Conservation (phyloP, 176 grass and related monocot genomes). For the Musa schizocarpa region DNA sequence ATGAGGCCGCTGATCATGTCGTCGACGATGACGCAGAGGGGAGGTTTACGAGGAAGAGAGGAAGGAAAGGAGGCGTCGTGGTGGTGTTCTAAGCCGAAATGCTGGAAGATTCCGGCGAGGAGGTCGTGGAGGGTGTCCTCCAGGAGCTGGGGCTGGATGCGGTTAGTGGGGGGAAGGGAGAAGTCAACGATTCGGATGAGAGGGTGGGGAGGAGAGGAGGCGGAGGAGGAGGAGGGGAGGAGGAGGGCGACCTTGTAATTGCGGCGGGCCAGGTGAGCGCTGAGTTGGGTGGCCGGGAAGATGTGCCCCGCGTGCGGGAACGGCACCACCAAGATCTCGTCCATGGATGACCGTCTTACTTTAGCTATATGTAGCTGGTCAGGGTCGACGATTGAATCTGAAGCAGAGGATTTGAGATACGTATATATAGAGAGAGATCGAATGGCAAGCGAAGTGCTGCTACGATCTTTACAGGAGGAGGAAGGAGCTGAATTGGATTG, state of each 20-base stretch:
- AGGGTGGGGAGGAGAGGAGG: conserved; percentile 13
- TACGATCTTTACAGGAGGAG: no score
- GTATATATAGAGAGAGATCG: no score
- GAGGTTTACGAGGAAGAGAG: background rate
- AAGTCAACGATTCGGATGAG: conserved; percentile 17
- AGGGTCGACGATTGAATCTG: no score
- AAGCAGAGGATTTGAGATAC: no score
- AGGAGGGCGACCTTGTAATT: conserved; percentile 27
- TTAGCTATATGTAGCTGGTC: no score
- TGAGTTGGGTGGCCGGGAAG: conserved; percentile 27
- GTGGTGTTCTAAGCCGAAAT: no score
- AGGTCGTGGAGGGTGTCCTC: conserved; percentile 6
- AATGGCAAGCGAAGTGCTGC: no score
- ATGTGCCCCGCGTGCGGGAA: conserved; percentile 22
- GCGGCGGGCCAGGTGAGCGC: conserved; percentile 10
- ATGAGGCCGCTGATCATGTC: conserved; percentile 23
- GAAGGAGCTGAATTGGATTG: no score
- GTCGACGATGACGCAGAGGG: conserved; percentile 28
- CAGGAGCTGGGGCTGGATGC: background rate
- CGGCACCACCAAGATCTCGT: conserved; percentile 27
- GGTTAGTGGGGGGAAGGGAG: background rate
- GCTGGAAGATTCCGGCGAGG: conserved; percentile 13
- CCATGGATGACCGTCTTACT: background rate
- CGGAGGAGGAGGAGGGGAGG: conserved; percentile 1
- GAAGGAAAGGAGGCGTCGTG: no score